phyloP scores from a whole-genome alignment of 345 rosid genomes.

The Populus alba region DNA sequence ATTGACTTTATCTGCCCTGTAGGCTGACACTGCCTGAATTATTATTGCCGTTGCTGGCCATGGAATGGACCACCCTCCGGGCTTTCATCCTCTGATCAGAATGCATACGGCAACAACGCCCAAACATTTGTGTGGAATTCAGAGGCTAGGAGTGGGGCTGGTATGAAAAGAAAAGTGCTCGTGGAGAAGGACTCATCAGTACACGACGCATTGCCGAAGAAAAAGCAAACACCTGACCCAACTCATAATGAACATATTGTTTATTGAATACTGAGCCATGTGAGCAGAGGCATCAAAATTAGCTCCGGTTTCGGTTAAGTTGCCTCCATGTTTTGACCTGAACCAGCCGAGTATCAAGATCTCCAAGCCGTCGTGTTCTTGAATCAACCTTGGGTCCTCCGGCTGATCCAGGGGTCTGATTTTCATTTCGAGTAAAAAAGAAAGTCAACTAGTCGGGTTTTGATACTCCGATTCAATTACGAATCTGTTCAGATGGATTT shows the following conservation, averaged over 20 bases:
- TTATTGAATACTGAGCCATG: neutral
- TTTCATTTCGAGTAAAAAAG: too few relatives aligned
- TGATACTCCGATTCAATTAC: too few relatives aligned
- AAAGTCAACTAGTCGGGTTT: too few relatives aligned
- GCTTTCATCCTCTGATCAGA: neutral
- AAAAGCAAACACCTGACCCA: neutral
- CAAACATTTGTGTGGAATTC: neutral
- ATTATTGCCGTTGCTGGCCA: neutral
- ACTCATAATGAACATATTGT: neutral
- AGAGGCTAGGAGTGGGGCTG: neutral
- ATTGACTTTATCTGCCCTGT: neutral
- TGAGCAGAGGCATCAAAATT: neutral
- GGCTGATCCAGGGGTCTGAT: too few relatives aligned
- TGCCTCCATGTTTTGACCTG: neutral
- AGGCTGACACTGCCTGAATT: neutral
- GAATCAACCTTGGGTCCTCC: too few relatives aligned
- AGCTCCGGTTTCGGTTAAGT: neutral
- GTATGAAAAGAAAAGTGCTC: neutral
- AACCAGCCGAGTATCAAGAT: too few relatives aligned
- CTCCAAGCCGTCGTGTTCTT: too few relatives aligned
- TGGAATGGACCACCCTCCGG: neutral
- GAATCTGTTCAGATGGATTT: too few relatives aligned
- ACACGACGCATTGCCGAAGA: neutral
- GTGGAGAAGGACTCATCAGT: neutral
- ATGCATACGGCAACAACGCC: neutral